Conservation (phyloP, 352 stramenopile genomes). For the Globisporangium solare region DNA sequence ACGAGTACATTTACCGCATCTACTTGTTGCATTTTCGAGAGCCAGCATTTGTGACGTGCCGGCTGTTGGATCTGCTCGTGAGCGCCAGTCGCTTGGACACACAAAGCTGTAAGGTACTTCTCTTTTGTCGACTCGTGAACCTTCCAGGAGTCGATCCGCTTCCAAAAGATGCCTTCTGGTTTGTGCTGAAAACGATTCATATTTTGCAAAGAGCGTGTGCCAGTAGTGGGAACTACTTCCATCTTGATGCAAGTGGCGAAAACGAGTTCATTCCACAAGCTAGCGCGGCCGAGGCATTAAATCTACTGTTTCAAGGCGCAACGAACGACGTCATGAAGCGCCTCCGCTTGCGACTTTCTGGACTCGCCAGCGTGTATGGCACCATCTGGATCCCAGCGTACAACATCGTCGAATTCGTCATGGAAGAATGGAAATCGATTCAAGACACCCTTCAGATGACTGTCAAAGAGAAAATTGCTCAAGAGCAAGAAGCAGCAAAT, state of each 20-base stretch:
- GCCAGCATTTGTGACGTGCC: conserved; percentile 28
- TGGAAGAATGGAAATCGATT: conserved; percentile 41
- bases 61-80: conserved; percentile 40
- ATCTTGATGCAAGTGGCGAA: conserved; percentile 33
- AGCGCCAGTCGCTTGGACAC: conserved; percentile 43
- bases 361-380: conserved; percentile 46
- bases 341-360: conserved; percentile 29
- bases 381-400: conserved; percentile 50
- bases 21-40: conserved; percentile 44
- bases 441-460: conserved; percentile 20
- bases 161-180: conserved; percentile 42
- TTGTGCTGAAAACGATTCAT: conserved; percentile 41
- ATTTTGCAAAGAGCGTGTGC: conserved; percentile 35
- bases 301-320: conserved; percentile 24
- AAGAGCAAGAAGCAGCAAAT: conserved; percentile 4
- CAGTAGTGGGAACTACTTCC: conserved; percentile 37
- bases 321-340: conserved; percentile 41
- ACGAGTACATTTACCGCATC: conserved; percentile 47
- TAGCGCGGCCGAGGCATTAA: conserved; percentile 35
- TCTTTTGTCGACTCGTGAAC: conserved; percentile 39
- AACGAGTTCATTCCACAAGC: conserved; percentile 48
- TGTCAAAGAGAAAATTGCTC: conserved; percentile 24
- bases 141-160: conserved; percentile 35
- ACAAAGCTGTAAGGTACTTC: conserved; percentile 50
- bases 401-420: conserved; percentile 35